These are phyloP conservation scores for Candida anglica DNA, from an alignment of 805 yeast genomes.

Conservation along the genomic window DNA sequence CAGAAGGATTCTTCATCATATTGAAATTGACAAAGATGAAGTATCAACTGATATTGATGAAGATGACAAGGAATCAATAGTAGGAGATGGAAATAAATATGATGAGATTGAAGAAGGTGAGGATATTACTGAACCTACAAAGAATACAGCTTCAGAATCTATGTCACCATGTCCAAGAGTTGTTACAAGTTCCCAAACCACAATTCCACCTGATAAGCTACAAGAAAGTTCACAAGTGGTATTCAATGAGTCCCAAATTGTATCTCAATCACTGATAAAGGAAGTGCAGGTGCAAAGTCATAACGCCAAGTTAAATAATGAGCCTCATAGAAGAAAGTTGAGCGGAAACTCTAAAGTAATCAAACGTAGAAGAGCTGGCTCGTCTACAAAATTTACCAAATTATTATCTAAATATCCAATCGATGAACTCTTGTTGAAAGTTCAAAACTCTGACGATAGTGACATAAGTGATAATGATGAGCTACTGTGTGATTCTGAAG, in stretches of 20 bases:
- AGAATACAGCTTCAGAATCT: too few relatives aligned
- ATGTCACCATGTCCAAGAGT: too few relatives aligned
- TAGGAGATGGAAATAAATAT: not conserved
- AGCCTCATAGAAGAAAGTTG: too few relatives aligned
- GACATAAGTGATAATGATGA: constrained; percentile 15
- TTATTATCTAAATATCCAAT: not conserved
- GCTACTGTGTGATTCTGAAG: constrained; percentile 4
- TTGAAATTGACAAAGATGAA: not conserved
- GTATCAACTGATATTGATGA: not conserved
- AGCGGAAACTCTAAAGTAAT: not conserved
- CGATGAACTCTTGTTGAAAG: constrained; percentile 1
- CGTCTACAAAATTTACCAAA: not conserved
- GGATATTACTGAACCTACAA: too few relatives aligned
- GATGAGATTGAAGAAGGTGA: not conserved
- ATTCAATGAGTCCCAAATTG: too few relatives aligned
- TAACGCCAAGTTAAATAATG: too few relatives aligned
- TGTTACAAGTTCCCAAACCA: too few relatives aligned
- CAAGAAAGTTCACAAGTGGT: too few relatives aligned
- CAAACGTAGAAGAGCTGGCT: not conserved
- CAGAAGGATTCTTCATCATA: too few relatives aligned
- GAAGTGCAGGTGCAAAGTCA: too few relatives aligned
- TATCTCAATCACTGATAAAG: not conserved
- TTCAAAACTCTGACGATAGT: constrained; percentile 18
- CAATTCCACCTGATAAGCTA: too few relatives aligned
- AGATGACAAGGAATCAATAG: too few relatives aligned